phyloP scores from a whole-genome alignment of 805 yeast species.

The Millerago galiae region DNA sequence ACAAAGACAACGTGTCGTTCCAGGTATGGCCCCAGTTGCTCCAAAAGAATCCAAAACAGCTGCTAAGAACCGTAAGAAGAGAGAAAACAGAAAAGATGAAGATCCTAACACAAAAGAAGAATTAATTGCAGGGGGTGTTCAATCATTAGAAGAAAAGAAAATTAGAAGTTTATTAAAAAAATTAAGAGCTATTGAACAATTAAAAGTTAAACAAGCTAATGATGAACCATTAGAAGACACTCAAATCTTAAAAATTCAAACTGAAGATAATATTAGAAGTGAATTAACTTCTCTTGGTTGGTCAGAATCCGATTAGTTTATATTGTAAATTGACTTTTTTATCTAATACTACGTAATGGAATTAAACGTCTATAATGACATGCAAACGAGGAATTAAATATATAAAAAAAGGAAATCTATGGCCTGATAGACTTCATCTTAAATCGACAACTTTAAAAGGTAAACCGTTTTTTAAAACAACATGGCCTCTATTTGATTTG shows the following conservation, averaged over 20 bases:
- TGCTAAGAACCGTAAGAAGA: constrained; percentile 69
- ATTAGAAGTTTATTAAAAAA: constrained; percentile 86
- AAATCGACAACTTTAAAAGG: constrained; percentile 47
- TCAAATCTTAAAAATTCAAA: constrained; percentile 80
- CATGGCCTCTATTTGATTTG: constrained; percentile 40
- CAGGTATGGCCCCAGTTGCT: constrained; percentile 46
- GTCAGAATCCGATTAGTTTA: constrained; percentile 30
- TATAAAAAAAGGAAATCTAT: no score
- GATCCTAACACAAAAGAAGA: constrained; percentile 21
- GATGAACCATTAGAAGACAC: constrained; percentile 91
- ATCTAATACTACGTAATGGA: no score
- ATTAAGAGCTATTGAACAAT: constrained; percentile 88
- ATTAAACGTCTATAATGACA: no score
- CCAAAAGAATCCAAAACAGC: constrained; percentile 54
- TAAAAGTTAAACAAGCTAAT: constrained; percentile 75
- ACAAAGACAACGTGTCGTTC: constrained; percentile 40
- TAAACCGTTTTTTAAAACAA: constrained; percentile 35
- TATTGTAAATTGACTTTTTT: no score
- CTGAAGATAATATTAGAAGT: constrained; percentile 73
- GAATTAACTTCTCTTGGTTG: constrained; percentile 78
- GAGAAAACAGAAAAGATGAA: constrained; percentile 48
- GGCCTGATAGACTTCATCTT: constrained; percentile 20
- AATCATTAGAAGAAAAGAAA: constrained; percentile 83
- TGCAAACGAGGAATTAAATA: no score
- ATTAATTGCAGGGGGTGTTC: constrained; percentile 53